Percentiles rank a stretch among this genome's conserved stretches.
Conservation (phyloP, 495 filamentous ascomycete genomes). For the Penicillium steckii region DNA sequence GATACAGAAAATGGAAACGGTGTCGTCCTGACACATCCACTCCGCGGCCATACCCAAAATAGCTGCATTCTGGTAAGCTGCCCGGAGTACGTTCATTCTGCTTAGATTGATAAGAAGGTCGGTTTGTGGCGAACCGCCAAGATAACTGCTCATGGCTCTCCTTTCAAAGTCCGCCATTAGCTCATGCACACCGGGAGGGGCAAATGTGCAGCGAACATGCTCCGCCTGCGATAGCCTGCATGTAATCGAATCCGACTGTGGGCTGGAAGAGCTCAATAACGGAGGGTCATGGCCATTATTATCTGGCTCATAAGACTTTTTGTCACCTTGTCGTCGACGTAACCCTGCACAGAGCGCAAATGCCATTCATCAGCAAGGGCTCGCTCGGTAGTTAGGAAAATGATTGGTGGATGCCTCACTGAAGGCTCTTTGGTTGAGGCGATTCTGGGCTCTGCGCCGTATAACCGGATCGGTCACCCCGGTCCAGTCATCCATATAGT, state of each 20-base stretch:
- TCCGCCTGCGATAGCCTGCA: too few relatives aligned
- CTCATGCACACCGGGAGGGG: too few relatives aligned
- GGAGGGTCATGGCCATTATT: too few relatives aligned
- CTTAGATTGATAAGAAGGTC: slow-evolving; percentile 36
- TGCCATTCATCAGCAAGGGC: background rate
- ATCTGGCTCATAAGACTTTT: too few relatives aligned
- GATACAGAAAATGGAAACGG: slow-evolving; percentile 14
- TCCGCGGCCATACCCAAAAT: slow-evolving; percentile 17
- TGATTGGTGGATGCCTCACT: slow-evolving; percentile 10
- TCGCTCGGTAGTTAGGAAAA: background rate
- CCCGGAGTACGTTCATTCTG: slow-evolving; percentile 28
- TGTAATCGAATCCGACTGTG: too few relatives aligned
- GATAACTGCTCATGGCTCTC: slow-evolving; percentile 5
- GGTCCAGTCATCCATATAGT: slow-evolving; percentile 22
- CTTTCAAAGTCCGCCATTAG: slow-evolving; percentile 6
- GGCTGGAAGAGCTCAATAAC: too few relatives aligned
- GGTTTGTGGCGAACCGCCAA: slow-evolving; percentile 21
- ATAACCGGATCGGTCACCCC: slow-evolving; percentile 17
- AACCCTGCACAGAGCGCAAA: too few relatives aligned
- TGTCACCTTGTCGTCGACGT: too few relatives aligned
- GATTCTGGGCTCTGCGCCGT: slow-evolving; percentile 24
- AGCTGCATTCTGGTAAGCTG: slow-evolving; percentile 21
- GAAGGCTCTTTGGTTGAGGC: slow-evolving; percentile 22
- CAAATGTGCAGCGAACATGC: too few relatives aligned
- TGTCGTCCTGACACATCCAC: slow-evolving; percentile 20